Conservation (phyloP, 2,329 filamentous ascomycete species). For the Sclerotinia subarctica region DNA sequence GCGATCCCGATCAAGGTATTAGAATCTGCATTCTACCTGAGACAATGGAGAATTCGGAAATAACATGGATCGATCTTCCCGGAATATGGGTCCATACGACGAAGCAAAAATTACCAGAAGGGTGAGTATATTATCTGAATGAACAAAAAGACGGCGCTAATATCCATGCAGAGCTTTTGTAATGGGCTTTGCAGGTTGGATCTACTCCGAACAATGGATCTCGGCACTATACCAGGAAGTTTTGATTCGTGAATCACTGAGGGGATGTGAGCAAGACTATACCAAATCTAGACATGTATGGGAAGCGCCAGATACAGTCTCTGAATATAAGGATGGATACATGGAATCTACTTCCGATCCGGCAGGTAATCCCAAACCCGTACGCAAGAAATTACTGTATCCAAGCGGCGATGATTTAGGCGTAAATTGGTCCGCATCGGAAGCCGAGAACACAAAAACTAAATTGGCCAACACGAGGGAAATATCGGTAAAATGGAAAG, state of each 20-base stretch:
- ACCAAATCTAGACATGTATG: background rate
- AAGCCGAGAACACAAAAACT: background rate
- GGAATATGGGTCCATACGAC: background rate
- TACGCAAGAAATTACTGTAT: background rate
- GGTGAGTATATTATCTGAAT: background rate
- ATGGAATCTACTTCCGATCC: background rate
- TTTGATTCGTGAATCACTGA: background rate
- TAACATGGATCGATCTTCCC: slow-evolving; percentile 2
- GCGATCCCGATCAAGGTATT: background rate
- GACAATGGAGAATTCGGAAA: background rate
- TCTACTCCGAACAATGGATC: background rate
- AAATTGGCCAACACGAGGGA: background rate
- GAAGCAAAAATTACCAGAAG: background rate
- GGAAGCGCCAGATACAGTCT: too few relatives aligned
- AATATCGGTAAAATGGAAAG: background rate
- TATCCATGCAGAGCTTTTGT: background rate
- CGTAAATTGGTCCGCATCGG: background rate
- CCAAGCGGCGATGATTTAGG: background rate
- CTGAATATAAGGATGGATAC: background rate
- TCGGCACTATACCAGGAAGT: background rate
- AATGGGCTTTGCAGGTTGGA: background rate
- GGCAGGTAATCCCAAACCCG: background rate
- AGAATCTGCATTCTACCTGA: background rate
- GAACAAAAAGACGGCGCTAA: too few relatives aligned
- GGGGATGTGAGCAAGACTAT: background rate